Percentiles rank a stretch among this genome's conserved stretches.
These are phyloP conservation scores for Cyberlindnera mycetangii DNA, from an alignment of 805 yeast genomes.

Conservation along the genomic window DNA sequence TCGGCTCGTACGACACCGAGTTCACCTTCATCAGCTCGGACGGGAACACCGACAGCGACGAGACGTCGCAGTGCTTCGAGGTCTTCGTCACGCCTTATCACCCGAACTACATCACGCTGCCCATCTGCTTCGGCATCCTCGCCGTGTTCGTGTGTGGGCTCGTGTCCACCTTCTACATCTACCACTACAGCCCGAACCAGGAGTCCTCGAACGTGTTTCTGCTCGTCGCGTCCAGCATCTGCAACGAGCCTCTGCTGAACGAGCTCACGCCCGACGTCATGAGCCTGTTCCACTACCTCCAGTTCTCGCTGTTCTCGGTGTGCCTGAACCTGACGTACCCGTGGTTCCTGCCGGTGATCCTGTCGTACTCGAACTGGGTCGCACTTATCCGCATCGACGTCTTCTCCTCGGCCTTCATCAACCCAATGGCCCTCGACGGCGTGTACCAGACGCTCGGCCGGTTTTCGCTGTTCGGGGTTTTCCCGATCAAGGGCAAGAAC, in stretches of 20 bases:
- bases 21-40: conserved; percentile 43
- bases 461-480: conserved; percentile 8
- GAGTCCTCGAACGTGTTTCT: conserved; percentile 54
- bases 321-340: conserved; percentile 58
- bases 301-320: conserved; percentile 55
- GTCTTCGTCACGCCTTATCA: conserved; percentile 49
- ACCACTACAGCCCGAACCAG: conserved; percentile 51
- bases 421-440: conserved; percentile 29
- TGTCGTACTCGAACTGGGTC: conserved; percentile 52
- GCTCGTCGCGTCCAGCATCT: conserved; percentile 52
- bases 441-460: conserved; percentile 37
- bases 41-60: conserved; percentile 26
- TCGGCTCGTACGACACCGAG: conserved; percentile 45
- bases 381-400: conserved; percentile 38
- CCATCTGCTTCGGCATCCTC: conserved; percentile 38
- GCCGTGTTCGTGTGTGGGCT: conserved; percentile 39
- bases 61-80: conserved; percentile 36
- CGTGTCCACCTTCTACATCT: conserved; percentile 33
- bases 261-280: conserved; percentile 53
- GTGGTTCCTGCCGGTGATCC: conserved; percentile 56
- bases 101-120: conserved; percentile 34
- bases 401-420: conserved; percentile 11
- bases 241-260: conserved; percentile 52
- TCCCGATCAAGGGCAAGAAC: conserved; percentile 36
- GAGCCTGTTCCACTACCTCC: conserved; percentile 51